Evolutionary conservation across 345 rosid genomes (phyloP), one percentile per base, ranked within the genome.

Genomic region (Fremontodendron californicum): DNA sequence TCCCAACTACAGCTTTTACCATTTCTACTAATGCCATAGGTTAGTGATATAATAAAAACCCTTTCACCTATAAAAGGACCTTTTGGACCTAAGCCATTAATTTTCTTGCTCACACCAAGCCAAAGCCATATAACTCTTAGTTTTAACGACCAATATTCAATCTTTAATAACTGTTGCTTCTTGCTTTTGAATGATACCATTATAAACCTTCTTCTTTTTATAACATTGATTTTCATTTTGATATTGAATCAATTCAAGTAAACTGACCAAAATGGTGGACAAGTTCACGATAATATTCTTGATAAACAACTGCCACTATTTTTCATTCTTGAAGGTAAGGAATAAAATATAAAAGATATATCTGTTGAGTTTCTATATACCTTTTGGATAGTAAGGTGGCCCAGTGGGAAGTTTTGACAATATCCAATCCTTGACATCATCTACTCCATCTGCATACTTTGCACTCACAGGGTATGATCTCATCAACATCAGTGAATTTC

Each of bases 401-500:
- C 99, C 98, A 67, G 77, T 49, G 2, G 98, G 97, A 85, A 93
- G 91, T 82, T 95, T 95, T 68, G 98, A 92, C 73, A 95, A 73
- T 74, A 93, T 89, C 99, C 99, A 95, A 23, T 92, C 92, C 84
- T 86, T 96, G 33, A 96, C 86, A 86, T 95, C 97, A 71, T 90
- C 93, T 73, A 95, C 82, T 75, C 97, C 99, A 62, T 93, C 91
- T 45, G 98, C 99, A 81, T 80, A 90, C 86, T 95, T 95, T 40
- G 98, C 98, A 83, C 99, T 95, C 78, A 93, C 96, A 68, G 99
- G n/a, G 99, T 80, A 95, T 95, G 76, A 95, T 94, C 85, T 96
- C 97, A 81, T 96, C 96, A 23, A 86, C 94, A 27, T 88, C 92
- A 39, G 98, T 90, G 74, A 85, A 86, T 85, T 92, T 91, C 83